Evolutionary conservation across 2,329 filamentous ascomycete species (phyloP), one percentile per base, ranked within the genome.

Genomic region (Periconia sp.): DNA sequence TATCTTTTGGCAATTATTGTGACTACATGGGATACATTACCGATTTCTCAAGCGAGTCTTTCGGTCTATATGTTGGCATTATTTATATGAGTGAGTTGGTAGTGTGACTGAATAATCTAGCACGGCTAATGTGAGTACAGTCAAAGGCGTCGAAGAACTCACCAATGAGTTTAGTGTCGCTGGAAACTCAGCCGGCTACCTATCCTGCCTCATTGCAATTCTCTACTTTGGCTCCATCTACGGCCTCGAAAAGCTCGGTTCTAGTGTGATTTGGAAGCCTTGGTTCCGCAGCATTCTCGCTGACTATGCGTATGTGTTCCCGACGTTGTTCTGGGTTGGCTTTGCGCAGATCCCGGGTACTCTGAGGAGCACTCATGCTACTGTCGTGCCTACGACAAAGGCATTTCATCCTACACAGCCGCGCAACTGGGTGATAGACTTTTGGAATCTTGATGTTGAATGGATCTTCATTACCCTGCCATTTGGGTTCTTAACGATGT

Each of bases 21-120:
- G 77, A 82, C 54, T 81, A 81, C 54, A 81, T 82, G 78, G 74
- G 78, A 5, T 81, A 81, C 50, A 77, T 82, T 21, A 82, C 79
- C 2, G 78, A 81, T 43, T 82, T 82, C 46, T 79, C 77, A 1
- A 77, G 73, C 39, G 74, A 80, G 44, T 69, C 73, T 0, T 82
- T 82, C 43, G 78, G 77, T 33, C 71, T 78, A 54, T 81, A 82
- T 55, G 78, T 81, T 5, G 78, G 77, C 9, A 80, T 81, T 37
- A 80, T 81, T 33, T 81, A 82, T 43, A 74, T 79, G 54, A 70
- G 71, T 75, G 64, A 19, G 71, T 61, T 28, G 10, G n/a, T 11
- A n/a, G 19, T 6, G 9, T 26, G 19, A 23, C 22, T 5, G 4
- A 13, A 12, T 18, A 8, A n/a, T 10, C 2, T 9, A 15, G 7